These are phyloP conservation scores for Podila epigama DNA, from an alignment of 192 early-diverging fungal genomes.

Conservation along the genomic window DNA sequence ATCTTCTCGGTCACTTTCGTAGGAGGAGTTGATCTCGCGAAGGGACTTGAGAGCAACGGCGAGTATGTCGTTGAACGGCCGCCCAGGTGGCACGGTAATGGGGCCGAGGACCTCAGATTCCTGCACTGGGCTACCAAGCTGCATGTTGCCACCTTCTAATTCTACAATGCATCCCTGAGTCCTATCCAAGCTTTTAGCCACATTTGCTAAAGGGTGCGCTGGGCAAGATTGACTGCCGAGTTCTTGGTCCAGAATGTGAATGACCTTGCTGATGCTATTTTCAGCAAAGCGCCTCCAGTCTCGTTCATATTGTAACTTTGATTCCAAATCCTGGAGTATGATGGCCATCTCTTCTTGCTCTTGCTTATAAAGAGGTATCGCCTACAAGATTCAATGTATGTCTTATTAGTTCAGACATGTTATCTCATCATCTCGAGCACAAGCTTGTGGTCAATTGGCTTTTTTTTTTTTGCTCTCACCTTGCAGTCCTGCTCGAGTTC, in stretches of 20 bases:
- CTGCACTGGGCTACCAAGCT: too few relatives aligned
- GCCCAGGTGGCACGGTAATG: too few relatives aligned
- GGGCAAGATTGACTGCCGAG: constrained; percentile 8
- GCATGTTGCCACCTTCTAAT: too few relatives aligned
- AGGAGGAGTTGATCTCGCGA: neutral
- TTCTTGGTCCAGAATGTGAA: constrained; percentile 20
- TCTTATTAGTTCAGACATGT: neutral
- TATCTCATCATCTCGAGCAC: constrained; percentile 17
- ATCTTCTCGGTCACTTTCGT: neutral
- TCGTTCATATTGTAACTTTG: constrained; percentile 9
- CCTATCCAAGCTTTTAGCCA: neutral
- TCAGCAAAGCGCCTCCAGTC: constrained; percentile 19
- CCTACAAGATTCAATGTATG: neutral
- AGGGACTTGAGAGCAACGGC: neutral
- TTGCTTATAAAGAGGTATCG: constrained; percentile 30
- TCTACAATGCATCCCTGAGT: too few relatives aligned
- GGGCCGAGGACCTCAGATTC: too few relatives aligned
- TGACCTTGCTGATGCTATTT: constrained; percentile 4
- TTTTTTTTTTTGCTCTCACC: neutral
- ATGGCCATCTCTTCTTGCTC: constrained; percentile 16
- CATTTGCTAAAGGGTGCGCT: neutral
- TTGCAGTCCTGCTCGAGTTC: constrained; percentile 27
- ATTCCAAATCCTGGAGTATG: constrained; percentile 21
- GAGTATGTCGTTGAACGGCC: constrained; percentile 16
- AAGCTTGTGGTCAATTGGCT: too few relatives aligned